Evolutionary conservation across 2,329 filamentous ascomycete genomes (phyloP), one percentile per base, ranked within the genome.

Genomic region (Colletotrichum sp.): DNA sequence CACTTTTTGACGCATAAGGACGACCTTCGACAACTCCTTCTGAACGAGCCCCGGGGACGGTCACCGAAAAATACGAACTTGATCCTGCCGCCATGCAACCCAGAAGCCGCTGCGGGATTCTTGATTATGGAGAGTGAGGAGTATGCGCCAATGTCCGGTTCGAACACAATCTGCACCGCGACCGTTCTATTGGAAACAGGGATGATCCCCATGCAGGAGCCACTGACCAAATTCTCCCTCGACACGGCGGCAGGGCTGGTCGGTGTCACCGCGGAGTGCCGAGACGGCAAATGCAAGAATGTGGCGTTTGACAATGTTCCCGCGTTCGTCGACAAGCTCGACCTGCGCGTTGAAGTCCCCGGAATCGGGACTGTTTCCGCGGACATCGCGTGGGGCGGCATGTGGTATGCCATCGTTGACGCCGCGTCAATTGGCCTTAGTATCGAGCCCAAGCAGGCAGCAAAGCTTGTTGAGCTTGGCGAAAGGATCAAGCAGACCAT

Each of bases 331-430:
- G 83, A 81, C 49, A 81, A 79, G 7, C 80, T 89, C 2, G 86
- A 87, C 77, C 76, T 83, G 28, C 78, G 81, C 65, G 81, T 88
- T 16, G 74, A 84, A 0, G 86, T 89, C 1, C 85, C 85, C 0
- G 87, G 83, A 0, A 24, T 89, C 0, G 87, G 87, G 0, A 80
- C 71, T 6, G 77, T 88, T 4, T 76, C 68, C 0, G 85, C 88
- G 4, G 87, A 89, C 69, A 81, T 89, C 64, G 87, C 85, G 16
- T 89, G 84, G 80, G 87, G 87, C 8, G 87, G 87, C 1, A 88
- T 87, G 87, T 83, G 84, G 76, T 89, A 86, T 70, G 85, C 81
- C 4, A 65, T 89, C 10, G 85, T 88, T 1, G 85, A 88, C 67
- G 85, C 83, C 0, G 79, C 79, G 2, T 82, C 84, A 0, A 75